A percentile compares a stretch with the other conserved stretches of the same genome.
phyloP scores from a whole-genome alignment of 31 red algal genomes.

The Asparagopsis taxiformis region DNA sequence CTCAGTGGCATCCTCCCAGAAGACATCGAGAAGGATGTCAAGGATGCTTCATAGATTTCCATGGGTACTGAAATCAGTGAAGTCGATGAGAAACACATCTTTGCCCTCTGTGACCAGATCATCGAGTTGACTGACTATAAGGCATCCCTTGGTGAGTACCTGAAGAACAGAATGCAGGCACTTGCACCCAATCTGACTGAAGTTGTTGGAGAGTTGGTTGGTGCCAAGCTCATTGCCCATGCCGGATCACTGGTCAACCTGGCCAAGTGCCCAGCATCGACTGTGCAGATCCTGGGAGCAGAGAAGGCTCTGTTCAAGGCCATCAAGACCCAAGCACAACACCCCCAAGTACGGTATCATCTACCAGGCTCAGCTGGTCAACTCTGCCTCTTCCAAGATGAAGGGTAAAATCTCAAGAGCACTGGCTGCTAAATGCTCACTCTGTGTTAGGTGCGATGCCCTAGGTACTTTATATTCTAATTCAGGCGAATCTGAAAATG shows the following conservation, averaged over 20 bases:
- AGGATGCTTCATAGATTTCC: conserved; percentile 84
- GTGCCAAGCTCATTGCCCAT: conserved; percentile 95
- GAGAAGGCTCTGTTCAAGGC: no score
- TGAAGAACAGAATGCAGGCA: conserved; percentile 87
- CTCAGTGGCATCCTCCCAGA: conserved; percentile 56
- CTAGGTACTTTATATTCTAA: no score
- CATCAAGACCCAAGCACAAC: no score
- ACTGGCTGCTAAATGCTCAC: no score
- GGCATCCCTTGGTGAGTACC: conserved; percentile 85
- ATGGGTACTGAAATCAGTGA: no score
- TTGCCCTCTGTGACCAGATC: conserved; percentile 77
- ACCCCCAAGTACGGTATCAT: no score
- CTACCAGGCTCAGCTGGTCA: no score
- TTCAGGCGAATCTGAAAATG: no score
- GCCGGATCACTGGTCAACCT: conserved; percentile 87
- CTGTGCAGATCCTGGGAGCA: conserved; percentile 98
- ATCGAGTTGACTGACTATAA: conserved; percentile 85
- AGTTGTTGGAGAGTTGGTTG: conserved; percentile 95
- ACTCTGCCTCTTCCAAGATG: no score
- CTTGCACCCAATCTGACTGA: conserved; percentile 97
- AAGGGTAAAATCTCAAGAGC: no score
- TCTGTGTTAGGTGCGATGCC: no score
- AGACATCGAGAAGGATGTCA: conserved; percentile 71
- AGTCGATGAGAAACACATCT: conserved; percentile 93
- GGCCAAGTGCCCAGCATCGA: conserved; percentile 95